Percentiles rank a stretch among this genome's conserved stretches.
Conservation (phyloP, 1,284 basidiomycete genomes). For the Malassezia cuniculi region DNA sequence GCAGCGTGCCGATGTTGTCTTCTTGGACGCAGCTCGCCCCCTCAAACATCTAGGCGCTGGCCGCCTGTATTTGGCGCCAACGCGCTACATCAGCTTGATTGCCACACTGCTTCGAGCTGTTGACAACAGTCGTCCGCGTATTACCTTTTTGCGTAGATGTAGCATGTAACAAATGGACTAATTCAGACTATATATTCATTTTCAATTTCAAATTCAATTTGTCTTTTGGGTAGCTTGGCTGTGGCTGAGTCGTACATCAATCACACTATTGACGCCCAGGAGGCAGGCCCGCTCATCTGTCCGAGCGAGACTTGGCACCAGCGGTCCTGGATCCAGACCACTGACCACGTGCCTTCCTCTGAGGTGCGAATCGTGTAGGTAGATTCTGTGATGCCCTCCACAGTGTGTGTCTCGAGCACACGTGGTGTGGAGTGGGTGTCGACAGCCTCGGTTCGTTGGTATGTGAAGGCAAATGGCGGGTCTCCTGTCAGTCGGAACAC, state of each 20-base stretch:
- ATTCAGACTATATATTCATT: too few relatives aligned
- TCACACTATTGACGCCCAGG: too few relatives aligned
- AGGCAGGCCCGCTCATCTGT: slow-evolving; percentile 21
- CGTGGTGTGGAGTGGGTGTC: slow-evolving; percentile 32
- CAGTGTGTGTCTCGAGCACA: slow-evolving; percentile 38
- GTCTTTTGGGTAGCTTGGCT: too few relatives aligned
- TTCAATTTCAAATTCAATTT: too few relatives aligned
- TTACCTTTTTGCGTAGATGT: too few relatives aligned
- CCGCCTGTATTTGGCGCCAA: too few relatives aligned
- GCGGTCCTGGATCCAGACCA: slow-evolving; percentile 73
- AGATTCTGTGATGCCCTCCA: slow-evolving; percentile 59
- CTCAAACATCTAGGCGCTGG: background rate
- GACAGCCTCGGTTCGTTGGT: slow-evolving; percentile 44
- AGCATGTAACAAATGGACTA: too few relatives aligned
- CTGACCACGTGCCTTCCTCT: slow-evolving; percentile 79
- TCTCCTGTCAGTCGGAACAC: slow-evolving; percentile 75
- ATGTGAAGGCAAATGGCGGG: slow-evolving; percentile 77
- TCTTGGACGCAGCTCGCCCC: slow-evolving; percentile 10
- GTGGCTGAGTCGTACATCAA: too few relatives aligned
- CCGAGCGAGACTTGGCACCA: slow-evolving; percentile 51
- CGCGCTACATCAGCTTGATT: too few relatives aligned
- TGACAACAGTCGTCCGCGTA: too few relatives aligned
- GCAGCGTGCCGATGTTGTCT: slow-evolving; percentile 9
- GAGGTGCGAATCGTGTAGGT: slow-evolving; percentile 79
- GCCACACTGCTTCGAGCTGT: too few relatives aligned